A percentile compares a stretch with the other conserved stretches of the same genome.
These are phyloP conservation scores for Calycina marina DNA, from an alignment of 2,329 filamentous ascomycete genomes.

Conservation along the genomic window DNA sequence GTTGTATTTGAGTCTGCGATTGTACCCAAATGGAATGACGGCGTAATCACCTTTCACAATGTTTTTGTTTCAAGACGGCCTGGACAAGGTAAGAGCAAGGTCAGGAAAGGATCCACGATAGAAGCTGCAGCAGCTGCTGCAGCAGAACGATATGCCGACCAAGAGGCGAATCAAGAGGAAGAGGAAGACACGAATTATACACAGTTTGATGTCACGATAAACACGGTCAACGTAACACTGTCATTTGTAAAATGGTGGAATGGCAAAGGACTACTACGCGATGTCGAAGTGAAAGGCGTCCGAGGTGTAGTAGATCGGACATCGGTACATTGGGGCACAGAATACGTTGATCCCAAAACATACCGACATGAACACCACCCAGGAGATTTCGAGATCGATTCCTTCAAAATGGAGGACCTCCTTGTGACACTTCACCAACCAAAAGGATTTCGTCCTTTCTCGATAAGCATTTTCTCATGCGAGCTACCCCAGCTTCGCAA, in stretches of 20 bases:
- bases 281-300: slow-evolving; percentile 89
- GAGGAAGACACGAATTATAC: slow-evolving; percentile 89
- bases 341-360: slow-evolving; percentile 64
- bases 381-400: slow-evolving; percentile 93
- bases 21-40: slow-evolving; percentile 87
- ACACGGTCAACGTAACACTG: slow-evolving; percentile 87
- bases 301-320: slow-evolving; percentile 86
- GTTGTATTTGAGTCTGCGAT: slow-evolving; percentile 97
- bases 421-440: slow-evolving; percentile 87
- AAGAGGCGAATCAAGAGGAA: slow-evolving; percentile 25
- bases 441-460: slow-evolving; percentile 79
- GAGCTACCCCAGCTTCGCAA: slow-evolving; percentile 86
- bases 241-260: slow-evolving; percentile 99
- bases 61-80: slow-evolving; percentile 89
- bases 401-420: slow-evolving; percentile 90
- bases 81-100: slow-evolving; percentile 65
- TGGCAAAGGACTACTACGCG: slow-evolving; percentile 76
- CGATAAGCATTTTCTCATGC: slow-evolving; percentile 89
- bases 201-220: slow-evolving; percentile 89
- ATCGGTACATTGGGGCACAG: slow-evolving; percentile 56
- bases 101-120: slow-evolving; percentile 81
- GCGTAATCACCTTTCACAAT: slow-evolving; percentile 91
- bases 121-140: slow-evolving; percentile 77
- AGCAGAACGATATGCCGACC: slow-evolving; percentile 43
- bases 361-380: slow-evolving; percentile 79